Percentiles rank a stretch among this genome's conserved stretches.
Evolutionary conservation across 1,284 basidiomycete genomes (phyloP).

Genomic region (Cystobasidiaceae sp.): DNA sequence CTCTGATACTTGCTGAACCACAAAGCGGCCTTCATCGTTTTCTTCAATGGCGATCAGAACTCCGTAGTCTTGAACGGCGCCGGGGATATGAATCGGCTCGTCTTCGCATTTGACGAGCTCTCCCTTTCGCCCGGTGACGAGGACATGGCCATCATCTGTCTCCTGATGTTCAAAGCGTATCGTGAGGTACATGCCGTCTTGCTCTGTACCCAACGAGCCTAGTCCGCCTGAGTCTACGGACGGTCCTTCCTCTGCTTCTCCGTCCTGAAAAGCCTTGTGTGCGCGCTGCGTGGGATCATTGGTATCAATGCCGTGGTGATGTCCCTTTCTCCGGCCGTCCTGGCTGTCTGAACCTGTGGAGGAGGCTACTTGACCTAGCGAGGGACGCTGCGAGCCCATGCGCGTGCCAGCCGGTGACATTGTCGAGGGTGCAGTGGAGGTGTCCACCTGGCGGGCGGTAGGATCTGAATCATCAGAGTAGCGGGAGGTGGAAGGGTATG

Average conservation of each 20-base stretch:
- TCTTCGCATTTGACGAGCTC: constrained; percentile 68
- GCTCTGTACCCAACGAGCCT: constrained; percentile 15
- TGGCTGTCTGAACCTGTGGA: too few species aligned
- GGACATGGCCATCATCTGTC: constrained; percentile 66
- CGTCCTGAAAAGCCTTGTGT: constrained; percentile 6
- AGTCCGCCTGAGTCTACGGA: constrained; percentile 16
- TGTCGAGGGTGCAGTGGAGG: constrained; percentile 24
- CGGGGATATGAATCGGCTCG: constrained; percentile 81
- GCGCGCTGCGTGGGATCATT: constrained; percentile 17
- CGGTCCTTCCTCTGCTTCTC: constrained; percentile 28
- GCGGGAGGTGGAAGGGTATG: constrained; percentile 22
- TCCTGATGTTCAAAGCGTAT: constrained; percentile 64
- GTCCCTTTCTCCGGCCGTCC: too few species aligned
- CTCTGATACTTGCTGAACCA: constrained; percentile 77
- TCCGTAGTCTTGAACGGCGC: constrained; percentile 79
- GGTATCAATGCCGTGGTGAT: neutral
- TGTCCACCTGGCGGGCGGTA: constrained; percentile 12
- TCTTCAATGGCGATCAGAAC: constrained; percentile 73
- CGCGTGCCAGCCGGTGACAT: too few species aligned
- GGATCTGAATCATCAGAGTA: constrained; percentile 28
- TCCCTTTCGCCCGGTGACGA: constrained; percentile 65
- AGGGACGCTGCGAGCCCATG: too few species aligned
- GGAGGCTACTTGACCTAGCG: too few species aligned
- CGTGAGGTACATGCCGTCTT: constrained; percentile 50
- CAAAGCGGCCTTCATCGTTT: constrained; percentile 57